Evolutionary conservation across 306 rosid species (phyloP).

Genomic region (Benincasa hispida): DNA sequence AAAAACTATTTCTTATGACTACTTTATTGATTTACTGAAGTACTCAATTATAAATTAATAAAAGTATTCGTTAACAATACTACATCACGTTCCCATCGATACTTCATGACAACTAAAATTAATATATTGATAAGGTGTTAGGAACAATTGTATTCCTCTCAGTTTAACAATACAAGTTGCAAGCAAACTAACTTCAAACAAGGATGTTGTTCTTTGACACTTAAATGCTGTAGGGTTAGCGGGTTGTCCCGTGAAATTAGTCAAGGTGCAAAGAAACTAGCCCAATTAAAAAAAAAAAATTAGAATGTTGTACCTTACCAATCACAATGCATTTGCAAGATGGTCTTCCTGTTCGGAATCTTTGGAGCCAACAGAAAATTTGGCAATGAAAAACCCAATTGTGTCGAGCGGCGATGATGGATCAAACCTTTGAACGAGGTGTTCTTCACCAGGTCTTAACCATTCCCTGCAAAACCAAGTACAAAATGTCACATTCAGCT

Average conservation of each 20-base stretch:
- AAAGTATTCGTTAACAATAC: too few species aligned
- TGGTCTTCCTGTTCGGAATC: not conserved
- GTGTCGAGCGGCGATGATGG: slow-evolving; percentile 74
- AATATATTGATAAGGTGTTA: too few species aligned
- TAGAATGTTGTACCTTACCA: too few species aligned
- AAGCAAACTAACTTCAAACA: not conserved
- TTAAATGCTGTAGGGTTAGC: too few species aligned
- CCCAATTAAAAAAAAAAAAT: too few species aligned
- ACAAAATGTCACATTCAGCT: not conserved
- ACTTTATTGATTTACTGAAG: too few species aligned
- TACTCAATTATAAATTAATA: too few species aligned
- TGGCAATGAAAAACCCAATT: slow-evolving; percentile 88
- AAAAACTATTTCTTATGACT: too few species aligned
- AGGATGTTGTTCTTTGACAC: not conserved
- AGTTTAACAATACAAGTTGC: not conserved
- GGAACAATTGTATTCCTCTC: not conserved
- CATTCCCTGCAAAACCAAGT: slow-evolving; percentile 44
- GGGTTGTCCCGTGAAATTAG: too few species aligned
- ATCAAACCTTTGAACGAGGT: slow-evolving; percentile 93
- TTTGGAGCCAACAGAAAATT: slow-evolving; percentile 60
- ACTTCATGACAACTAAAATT: too few species aligned
- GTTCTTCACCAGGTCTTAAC: slow-evolving; percentile 88
- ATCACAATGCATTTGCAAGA: not conserved
- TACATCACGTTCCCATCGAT: too few species aligned
- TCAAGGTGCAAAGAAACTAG: too few species aligned